These are phyloP conservation scores for Cordyceps fumosorosea DNA, from an alignment of 2,329 filamentous ascomycete genomes.

Conservation along the genomic window DNA sequence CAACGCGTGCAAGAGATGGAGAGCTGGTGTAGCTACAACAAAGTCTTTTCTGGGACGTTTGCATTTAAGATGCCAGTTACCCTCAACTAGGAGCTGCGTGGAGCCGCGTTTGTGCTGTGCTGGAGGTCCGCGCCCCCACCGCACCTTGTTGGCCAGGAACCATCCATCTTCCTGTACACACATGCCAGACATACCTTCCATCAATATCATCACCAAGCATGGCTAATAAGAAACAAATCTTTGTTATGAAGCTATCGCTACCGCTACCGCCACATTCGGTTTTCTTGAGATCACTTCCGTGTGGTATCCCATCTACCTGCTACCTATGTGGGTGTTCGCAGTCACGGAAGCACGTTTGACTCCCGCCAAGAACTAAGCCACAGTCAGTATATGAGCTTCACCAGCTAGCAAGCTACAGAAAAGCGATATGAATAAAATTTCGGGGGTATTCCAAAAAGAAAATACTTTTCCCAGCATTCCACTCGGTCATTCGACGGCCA, in stretches of 20 bases:
- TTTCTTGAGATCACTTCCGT: too few species aligned
- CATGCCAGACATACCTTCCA: neutral
- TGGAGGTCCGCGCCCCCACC: neutral
- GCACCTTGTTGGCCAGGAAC: neutral
- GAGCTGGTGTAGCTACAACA: neutral
- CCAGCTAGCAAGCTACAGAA: neutral
- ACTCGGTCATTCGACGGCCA: neutral
- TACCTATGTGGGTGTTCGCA: neutral
- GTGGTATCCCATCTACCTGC: too few species aligned
- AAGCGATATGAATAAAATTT: neutral
- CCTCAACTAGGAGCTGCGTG: neutral
- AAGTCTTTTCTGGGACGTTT: neutral
- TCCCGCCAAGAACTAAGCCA: neutral
- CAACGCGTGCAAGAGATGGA: neutral
- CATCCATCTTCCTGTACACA: neutral
- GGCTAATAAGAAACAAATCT: neutral
- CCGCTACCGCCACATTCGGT: neutral
- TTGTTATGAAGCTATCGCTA: too few species aligned
- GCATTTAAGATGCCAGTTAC: neutral
- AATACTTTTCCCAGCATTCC: neutral
- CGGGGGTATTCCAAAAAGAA: neutral
- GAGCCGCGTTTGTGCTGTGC: conserved; percentile 5
- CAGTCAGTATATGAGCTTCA: neutral
- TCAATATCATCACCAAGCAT: neutral
- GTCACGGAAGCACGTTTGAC: neutral